Percentiles rank a stretch among this genome's conserved stretches.
phyloP scores from a whole-genome alignment of 345 rosid genomes.

The rapeseed (Brassica napus) region DNA sequence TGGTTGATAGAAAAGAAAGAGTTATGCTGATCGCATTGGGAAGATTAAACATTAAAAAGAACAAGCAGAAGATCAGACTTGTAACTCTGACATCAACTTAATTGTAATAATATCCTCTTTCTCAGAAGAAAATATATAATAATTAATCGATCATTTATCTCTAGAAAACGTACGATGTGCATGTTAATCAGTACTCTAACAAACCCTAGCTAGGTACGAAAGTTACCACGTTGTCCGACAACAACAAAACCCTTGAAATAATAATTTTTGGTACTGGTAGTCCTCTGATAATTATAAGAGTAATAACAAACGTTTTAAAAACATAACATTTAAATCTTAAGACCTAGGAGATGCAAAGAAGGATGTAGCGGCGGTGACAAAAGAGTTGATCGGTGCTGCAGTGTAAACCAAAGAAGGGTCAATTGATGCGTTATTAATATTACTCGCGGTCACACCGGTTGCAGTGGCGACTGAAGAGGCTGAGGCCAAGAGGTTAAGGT shows the following conservation, averaged over 20 bases:
- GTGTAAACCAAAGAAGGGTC: conserved; percentile 47
- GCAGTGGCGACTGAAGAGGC: conserved; percentile 45
- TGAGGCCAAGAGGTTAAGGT: conserved; percentile 50
- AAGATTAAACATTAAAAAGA: conserved; percentile 28
- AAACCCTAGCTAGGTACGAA: conserved; percentile 36
- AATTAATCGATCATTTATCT: conserved; percentile 12
- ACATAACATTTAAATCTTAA: conserved; percentile 23
- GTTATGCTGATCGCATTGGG: conserved; percentile 32
- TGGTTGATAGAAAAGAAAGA: not conserved
- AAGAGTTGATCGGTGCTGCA: conserved; percentile 63
- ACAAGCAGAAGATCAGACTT: conserved; percentile 30
- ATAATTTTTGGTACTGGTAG: conserved; percentile 5
- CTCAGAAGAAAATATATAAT: not conserved
- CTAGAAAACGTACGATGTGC: conserved; percentile 26
- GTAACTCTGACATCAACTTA: conserved; percentile 25
- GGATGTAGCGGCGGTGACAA: conserved; percentile 74
- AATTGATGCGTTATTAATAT: conserved; percentile 12
- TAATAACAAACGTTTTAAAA: conserved; percentile 16
- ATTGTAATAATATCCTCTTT: conserved; percentile 3
- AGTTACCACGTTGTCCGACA: conserved; percentile 30
- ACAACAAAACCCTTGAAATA: conserved; percentile 19
- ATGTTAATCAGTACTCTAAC: conserved; percentile 33
- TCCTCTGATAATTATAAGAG: not conserved
- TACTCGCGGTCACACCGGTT: conserved; percentile 27
- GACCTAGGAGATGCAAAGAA: conserved; percentile 86